Evolutionary conservation across 768 basidiomycete genomes (phyloP).

Genomic region (Pleurotus platypus): DNA sequence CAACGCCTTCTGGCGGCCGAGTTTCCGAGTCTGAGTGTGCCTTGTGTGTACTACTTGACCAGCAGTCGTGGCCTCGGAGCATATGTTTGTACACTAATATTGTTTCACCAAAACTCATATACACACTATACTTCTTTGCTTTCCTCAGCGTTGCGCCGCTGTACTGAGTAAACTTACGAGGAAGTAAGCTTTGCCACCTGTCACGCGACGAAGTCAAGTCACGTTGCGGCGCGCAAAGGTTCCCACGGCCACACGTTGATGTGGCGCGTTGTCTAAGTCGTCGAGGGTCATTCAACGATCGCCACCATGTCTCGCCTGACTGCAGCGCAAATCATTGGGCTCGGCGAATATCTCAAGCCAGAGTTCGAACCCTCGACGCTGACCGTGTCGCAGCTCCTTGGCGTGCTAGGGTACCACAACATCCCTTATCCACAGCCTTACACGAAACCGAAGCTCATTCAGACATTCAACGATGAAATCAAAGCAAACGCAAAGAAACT

Average conservation of each 20-base stretch:
- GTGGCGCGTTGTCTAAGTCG: too few species aligned
- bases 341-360: constrained; percentile 76
- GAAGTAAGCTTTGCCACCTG: too few species aligned
- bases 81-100: neutral
- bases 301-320: constrained; percentile 70
- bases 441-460: constrained; percentile 73
- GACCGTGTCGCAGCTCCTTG: constrained; percentile 79
- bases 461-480: constrained; percentile 76
- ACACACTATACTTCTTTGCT: too few species aligned
- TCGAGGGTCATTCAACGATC: neutral
- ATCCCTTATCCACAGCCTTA: constrained; percentile 70
- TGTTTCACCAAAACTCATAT: neutral
- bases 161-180: too few species aligned
- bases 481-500: constrained; percentile 54
- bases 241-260: too few species aligned
- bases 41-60: neutral
- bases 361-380: constrained; percentile 72
- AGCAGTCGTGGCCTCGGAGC: neutral
- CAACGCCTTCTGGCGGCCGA: constrained; percentile 26
- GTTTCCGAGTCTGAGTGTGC: constrained; percentile 13
- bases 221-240: too few species aligned
- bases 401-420: constrained; percentile 74
- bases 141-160: too few species aligned
- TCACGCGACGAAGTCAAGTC: too few species aligned
- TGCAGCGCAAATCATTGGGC: constrained; percentile 68